phyloP scores from a whole-genome alignment of 805 yeast genomes.

The Lipomyces mesembrius region DNA sequence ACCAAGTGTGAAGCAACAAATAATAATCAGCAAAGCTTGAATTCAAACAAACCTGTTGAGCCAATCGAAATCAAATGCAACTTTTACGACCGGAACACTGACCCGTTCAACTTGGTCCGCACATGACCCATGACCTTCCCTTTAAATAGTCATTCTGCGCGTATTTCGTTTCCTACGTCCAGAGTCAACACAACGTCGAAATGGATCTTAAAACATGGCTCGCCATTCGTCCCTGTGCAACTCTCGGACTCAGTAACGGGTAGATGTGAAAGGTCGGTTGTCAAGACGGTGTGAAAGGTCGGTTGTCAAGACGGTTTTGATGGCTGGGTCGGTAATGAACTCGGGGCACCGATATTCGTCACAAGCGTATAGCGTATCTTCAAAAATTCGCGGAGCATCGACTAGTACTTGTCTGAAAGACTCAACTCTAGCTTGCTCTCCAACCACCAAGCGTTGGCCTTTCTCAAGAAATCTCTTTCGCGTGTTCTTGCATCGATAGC shows the following conservation, averaged over 20 bases:
- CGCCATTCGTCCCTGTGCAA: background rate
- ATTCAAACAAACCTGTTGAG: background rate
- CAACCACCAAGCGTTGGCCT: conserved; percentile 22
- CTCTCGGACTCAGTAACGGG: conserved; percentile 7
- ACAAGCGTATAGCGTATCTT: conserved; percentile 24
- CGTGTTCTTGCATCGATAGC: conserved; percentile 19
- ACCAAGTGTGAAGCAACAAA: background rate
- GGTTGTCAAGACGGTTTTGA: conserved; percentile 13
- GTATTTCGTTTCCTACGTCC: conserved; percentile 34
- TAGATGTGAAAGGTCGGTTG: conserved; percentile 21
- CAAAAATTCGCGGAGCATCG: conserved; percentile 14
- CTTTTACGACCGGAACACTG: background rate
- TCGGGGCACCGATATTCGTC: conserved; percentile 28
- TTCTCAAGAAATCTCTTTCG: conserved; percentile 23
- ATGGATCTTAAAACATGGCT: conserved; percentile 19
- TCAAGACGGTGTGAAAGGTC: conserved; percentile 26
- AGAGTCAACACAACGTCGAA: conserved; percentile 22
- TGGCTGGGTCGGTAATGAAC: conserved; percentile 12
- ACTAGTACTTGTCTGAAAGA: conserved; percentile 20
- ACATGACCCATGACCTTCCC: conserved; percentile 26
- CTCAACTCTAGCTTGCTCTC: conserved; percentile 11
- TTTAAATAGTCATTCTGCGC: conserved; percentile 26
- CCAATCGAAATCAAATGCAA: background rate
- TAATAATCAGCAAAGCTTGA: background rate
- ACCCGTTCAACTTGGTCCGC: conserved; percentile 7